Percentiles rank a stretch among this genome's conserved stretches.
phyloP scores from a whole-genome alignment of 495 filamentous ascomycete genomes.

The Opeltia flavorubescens region DNA sequence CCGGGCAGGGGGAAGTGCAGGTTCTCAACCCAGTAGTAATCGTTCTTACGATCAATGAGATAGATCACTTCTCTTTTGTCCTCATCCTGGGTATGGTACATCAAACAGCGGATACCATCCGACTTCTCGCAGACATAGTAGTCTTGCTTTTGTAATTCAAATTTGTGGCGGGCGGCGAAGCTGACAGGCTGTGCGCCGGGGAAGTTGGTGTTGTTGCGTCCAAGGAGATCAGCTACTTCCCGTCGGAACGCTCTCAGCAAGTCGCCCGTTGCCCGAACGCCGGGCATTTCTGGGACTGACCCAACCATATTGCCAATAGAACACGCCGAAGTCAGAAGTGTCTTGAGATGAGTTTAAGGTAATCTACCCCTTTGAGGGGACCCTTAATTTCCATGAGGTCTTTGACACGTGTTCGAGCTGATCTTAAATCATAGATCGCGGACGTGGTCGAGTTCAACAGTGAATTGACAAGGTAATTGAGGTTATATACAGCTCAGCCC shows the following conservation, averaged over 20 bases:
- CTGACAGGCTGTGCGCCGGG: conserved; percentile 93
- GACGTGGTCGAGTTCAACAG: no score
- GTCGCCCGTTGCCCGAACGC: conserved; percentile 45
- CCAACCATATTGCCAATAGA: conserved; percentile 8
- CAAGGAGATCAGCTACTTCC: conserved; percentile 65
- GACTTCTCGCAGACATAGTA: conserved; percentile 99
- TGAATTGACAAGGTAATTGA: no score
- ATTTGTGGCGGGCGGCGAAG: conserved; percentile 63
- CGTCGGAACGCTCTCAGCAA: conserved; percentile 47
- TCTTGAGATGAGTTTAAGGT: no score
- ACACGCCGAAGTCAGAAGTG: no score
- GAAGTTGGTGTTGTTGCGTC: conserved; percentile 50
- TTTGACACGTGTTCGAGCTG: no score
- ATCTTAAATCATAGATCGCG: no score
- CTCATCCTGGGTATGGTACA: conserved; percentile 60
- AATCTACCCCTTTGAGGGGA: no score
- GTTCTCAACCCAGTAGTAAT: conserved; percentile 70
- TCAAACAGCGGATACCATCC: conserved; percentile 84
- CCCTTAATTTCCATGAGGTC: no score
- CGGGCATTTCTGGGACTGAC: conserved; percentile 26
- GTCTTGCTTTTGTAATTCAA: conserved; percentile 63
- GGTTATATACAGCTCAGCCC: no score
- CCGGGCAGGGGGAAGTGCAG: conserved; percentile 68
- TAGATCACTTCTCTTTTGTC: conserved; percentile 50
- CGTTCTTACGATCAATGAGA: conserved; percentile 93